Percentiles rank a stretch among this genome's conserved stretches.
Evolutionary conservation across 1,139 yeast genomes (phyloP).

Genomic region (Yamadazyma atmosphaerica): DNA sequence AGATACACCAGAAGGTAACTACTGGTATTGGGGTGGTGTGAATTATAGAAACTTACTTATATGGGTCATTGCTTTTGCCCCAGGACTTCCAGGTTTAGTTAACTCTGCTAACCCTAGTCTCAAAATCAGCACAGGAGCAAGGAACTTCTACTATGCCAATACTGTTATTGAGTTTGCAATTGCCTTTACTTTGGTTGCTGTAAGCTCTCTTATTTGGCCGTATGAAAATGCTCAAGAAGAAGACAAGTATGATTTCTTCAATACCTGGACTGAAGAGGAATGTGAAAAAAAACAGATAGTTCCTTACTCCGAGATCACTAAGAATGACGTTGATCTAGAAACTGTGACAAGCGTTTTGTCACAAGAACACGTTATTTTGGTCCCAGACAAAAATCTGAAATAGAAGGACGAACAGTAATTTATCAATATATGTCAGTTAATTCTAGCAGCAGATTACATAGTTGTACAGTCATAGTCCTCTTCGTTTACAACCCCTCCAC

Average conservation of each 20-base stretch:
- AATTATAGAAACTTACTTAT: slow-evolving; percentile 33
- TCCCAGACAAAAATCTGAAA: neutral
- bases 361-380: neutral
- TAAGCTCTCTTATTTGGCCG: slow-evolving; percentile 9
- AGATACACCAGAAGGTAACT: slow-evolving; percentile 12
- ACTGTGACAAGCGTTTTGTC: neutral
- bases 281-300: slow-evolving; percentile 15
- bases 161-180: slow-evolving; percentile 10
- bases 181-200: slow-evolving; percentile 10
- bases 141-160: slow-evolving; percentile 13
- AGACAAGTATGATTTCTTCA: slow-evolving; percentile 19
- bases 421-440: neutral
- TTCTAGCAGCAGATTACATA: slow-evolving; percentile 1
- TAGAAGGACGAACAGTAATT: too few relatives aligned
- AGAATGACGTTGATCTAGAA: slow-evolving; percentile 2
- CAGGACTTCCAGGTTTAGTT: slow-evolving; percentile 20
- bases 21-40: slow-evolving; percentile 29
- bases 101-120: slow-evolving; percentile 25
- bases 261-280: slow-evolving; percentile 21
- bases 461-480: slow-evolving; percentile 10
- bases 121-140: slow-evolving; percentile 10
- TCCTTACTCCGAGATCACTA: slow-evolving; percentile 12
- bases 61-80: slow-evolving; percentile 22
- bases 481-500: slow-evolving; percentile 7
- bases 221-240: slow-evolving; percentile 4